Percentiles rank a stretch among this genome's conserved stretches.
Conservation (phyloP, 1,284 basidiomycete genomes). For the Heimioporus retisporus region DNA sequence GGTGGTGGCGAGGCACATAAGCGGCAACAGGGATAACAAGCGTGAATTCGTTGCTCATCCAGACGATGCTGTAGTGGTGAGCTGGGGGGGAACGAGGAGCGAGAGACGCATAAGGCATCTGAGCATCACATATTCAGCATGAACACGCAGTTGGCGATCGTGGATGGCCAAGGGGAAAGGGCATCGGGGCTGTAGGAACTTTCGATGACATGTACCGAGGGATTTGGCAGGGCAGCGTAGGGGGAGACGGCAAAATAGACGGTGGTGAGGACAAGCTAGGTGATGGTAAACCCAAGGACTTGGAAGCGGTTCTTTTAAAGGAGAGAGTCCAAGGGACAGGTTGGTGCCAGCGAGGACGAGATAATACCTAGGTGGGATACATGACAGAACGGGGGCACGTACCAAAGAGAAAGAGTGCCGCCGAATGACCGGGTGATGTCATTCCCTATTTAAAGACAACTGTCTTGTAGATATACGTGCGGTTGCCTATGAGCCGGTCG, state of each 20-base stretch:
- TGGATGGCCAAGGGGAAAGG: conserved; percentile 25
- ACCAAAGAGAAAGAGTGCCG: conserved; percentile 14
- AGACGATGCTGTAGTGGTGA: conserved; percentile 37
- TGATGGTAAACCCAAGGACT: conserved; percentile 18
- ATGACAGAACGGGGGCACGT: too few relatives aligned
- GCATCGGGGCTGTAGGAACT: conserved; percentile 12
- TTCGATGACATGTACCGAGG: conserved; percentile 20
- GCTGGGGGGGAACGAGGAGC: too few relatives aligned
- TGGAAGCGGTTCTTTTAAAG: conserved; percentile 29
- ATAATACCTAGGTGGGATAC: conserved; percentile 27
- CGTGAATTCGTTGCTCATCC: conserved; percentile 13
- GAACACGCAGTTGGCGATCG: conserved; percentile 26
- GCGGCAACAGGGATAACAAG: conserved; percentile 4
- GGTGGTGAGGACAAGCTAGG: conserved; percentile 31
- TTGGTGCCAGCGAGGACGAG: conserved; percentile 26
- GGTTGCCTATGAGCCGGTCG: too few relatives aligned
- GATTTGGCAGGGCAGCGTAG: conserved; percentile 26
- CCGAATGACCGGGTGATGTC: too few relatives aligned
- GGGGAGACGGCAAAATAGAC: conserved; percentile 30
- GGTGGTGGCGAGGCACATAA: too few relatives aligned
- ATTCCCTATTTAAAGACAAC: too few relatives aligned
- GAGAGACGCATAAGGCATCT: conserved; percentile 34
- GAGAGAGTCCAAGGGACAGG: too few relatives aligned
- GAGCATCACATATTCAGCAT: conserved; percentile 35
- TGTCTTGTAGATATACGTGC: too few relatives aligned